phyloP scores from a whole-genome alignment of 805 yeast species.

The Candida odintsovae region DNA sequence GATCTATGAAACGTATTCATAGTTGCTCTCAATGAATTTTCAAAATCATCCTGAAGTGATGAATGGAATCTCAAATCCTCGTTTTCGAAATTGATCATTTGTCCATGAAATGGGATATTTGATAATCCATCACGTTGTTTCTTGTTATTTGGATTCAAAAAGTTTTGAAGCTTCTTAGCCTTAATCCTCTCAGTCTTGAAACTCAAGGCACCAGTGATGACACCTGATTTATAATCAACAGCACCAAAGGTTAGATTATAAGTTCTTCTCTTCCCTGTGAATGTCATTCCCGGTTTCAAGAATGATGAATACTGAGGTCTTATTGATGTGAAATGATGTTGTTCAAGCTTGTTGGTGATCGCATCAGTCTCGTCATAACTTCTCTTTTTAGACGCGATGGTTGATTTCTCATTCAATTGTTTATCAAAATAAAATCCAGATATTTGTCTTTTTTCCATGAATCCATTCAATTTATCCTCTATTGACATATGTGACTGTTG shows the following conservation, averaged over 20 bases:
- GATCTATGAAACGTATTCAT: not conserved
- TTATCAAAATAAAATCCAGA: not conserved
- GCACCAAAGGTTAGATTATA: conserved; percentile 6
- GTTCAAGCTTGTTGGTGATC: not conserved
- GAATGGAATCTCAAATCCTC: conserved; percentile 13
- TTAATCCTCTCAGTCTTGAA: not conserved
- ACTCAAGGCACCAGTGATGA: not conserved
- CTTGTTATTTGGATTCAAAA: not conserved
- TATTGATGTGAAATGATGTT: conserved; percentile 7
- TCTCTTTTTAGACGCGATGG: not conserved
- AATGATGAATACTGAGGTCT: conserved; percentile 12
- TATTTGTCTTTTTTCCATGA: not conserved
- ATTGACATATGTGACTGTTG: not conserved
- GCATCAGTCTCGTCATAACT: not conserved
- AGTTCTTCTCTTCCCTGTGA: conserved; percentile 3
- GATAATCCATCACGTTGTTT: not conserved
- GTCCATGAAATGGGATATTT: conserved; percentile 8
- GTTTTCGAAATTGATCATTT: conserved; percentile 18
- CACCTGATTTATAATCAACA: conserved; percentile 1
- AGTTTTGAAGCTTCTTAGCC: not conserved
- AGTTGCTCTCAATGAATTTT: not conserved
- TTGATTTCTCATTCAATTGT: not conserved
- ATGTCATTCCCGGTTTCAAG: conserved; percentile 13
- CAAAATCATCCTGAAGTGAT: conserved; percentile 1
- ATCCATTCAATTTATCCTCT: not conserved